phyloP scores from a whole-genome alignment of 2,329 filamentous ascomycete genomes.

The Stemphylium beticola region DNA sequence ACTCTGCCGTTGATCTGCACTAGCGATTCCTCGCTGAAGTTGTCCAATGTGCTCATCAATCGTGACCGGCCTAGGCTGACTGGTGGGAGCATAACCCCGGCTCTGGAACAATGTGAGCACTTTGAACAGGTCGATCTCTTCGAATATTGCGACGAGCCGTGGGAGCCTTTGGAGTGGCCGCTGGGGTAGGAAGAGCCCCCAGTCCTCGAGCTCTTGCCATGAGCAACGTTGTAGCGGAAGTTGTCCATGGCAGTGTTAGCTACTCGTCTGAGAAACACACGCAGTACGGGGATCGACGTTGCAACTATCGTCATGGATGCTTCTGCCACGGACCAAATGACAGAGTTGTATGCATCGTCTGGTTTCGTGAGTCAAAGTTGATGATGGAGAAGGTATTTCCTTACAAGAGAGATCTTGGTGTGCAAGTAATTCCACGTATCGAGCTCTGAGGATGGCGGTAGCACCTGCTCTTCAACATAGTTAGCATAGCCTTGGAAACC shows the following conservation, averaged over 20 bases:
- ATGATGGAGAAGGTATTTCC: not conserved
- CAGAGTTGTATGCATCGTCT: conserved; percentile 9
- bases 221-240: not conserved
- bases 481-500: not conserved
- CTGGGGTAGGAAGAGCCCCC: not conserved
- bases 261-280: conserved; percentile 8
- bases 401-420: conserved; percentile 3
- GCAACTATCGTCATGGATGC: conserved; percentile 7
- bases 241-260: not conserved
- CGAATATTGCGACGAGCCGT: too few relatives aligned
- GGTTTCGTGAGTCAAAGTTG: not conserved
- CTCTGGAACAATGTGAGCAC: too few relatives aligned
- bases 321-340: conserved; percentile 11
- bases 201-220: not conserved
- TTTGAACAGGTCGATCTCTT: too few relatives aligned
- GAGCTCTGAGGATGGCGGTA: conserved; percentile 1
- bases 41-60: too few relatives aligned
- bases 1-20: too few relatives aligned
- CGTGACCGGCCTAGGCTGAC: too few relatives aligned
- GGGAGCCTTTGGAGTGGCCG: not conserved
- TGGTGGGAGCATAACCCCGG: too few relatives aligned
- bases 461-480: not conserved
- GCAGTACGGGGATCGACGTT: conserved; percentile 10
- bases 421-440: conserved; percentile 2
- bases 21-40: too few relatives aligned